A percentile compares a stretch with the other conserved stretches of the same genome.
These are phyloP conservation scores for Clarireedia sp. DNA, from an alignment of 2,329 filamentous ascomycete species.

Conservation along the genomic window DNA sequence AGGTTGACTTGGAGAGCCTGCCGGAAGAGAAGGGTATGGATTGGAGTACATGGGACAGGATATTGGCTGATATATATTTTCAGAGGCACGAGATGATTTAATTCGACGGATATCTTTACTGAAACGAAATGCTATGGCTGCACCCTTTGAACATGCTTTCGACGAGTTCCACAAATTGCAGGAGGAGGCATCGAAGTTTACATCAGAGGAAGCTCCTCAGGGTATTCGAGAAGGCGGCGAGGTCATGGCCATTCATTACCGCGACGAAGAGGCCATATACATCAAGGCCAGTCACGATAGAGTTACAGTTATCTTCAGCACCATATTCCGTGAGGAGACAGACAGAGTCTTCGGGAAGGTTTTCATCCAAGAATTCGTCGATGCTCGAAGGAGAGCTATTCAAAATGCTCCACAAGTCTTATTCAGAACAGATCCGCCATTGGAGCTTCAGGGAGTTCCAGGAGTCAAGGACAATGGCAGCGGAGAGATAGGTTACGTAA, in stretches of 20 bases:
- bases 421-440: conserved; percentile 87
- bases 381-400: conserved; percentile 86
- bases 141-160: conserved; percentile 95
- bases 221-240: conserved; percentile 83
- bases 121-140: conserved; percentile 98
- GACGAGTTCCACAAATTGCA: conserved; percentile 80
- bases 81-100: conserved; percentile 75
- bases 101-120: conserved; percentile 81
- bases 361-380: conserved; percentile 97
- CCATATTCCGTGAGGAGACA: conserved; percentile 94
- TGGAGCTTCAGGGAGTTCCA: conserved; percentile 80
- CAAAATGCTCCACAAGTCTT: conserved; percentile 98
- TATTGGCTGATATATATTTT: conserved; percentile 4
- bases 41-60: not conserved
- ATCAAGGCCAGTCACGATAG: conserved; percentile 96
- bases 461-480: conserved; percentile 70
- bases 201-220: conserved; percentile 86
- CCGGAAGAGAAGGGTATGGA: conserved; percentile 65
- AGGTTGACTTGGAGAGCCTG: conserved; percentile 80
- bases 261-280: conserved; percentile 97
- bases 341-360: conserved; percentile 97
- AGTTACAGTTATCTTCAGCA: conserved; percentile 98
- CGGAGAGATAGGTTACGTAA: conserved; percentile 92
- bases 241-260: conserved; percentile 95
- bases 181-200: conserved; percentile 86